Base-by-base conservation (phyloP, 768 basidiomycete genomes). In the Hortiboletus campestris region DNA sequence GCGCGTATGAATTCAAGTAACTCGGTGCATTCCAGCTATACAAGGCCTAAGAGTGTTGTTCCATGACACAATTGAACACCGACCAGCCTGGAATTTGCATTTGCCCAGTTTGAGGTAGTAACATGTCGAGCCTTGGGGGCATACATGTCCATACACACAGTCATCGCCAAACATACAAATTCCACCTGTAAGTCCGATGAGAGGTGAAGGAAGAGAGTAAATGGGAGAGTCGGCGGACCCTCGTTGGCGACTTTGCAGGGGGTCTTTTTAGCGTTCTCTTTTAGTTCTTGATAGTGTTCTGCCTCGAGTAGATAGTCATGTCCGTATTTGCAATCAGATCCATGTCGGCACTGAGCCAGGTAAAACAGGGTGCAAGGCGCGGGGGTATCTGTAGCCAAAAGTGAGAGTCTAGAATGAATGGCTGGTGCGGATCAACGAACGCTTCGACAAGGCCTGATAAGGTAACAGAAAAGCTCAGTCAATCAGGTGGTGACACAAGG, bases 291-390 rank as follows among this genome's bases (percentile, higher is more conserved):
- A 55, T 79, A 80, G 55, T 87, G 76, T 43, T 85, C 81, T 4
- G 72, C 72, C 25, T 79, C 75, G 7, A 87, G 69, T 32, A 82
- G 56, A 63, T 86, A 87, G 61, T 88, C 80, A 54, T 88, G 85
- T 14, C 69, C 80, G 56, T 82, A 87, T 70, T 78, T 81, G 66
- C 85, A 88, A 25, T 78, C 76, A 10, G 71, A 64, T 16, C 82
- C 84, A 52, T 80, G 78, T 63, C 83, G 82, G 74, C 86, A 87
- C 45, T 74, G 76, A 31, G 81, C 77, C 28, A 87, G 73, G 65
- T 86, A 87, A 69, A 83, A 85, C 47, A 84, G 69, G 17, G 84
- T 86, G 65, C 86, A 87, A 16, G 86, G 85, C 22, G 86, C 80
- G 2, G 85, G 85, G 63, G 74, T 81, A 62, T 86, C 84, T 61